A percentile compares a stretch with the other conserved stretches of the same genome.
Conservation (phyloP, 176 grass and related monocot species). For the Oryza meridionalis region DNA sequence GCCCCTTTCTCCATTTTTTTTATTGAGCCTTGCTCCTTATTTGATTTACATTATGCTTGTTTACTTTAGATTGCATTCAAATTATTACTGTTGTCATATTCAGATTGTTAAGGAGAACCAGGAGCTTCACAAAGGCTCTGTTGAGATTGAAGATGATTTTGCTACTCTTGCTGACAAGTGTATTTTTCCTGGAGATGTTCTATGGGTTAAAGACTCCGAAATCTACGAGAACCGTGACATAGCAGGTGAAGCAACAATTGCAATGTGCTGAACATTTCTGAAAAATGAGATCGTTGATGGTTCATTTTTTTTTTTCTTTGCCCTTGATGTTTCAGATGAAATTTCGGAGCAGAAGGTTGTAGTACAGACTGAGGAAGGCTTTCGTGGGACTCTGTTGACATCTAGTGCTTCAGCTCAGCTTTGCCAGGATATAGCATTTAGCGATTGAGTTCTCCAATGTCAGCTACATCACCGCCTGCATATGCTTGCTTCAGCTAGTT, state of each 20-base stretch:
- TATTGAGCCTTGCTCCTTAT: constrained; percentile 12
- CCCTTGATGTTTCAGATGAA: constrained; percentile 68
- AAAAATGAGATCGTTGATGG: constrained; percentile 19
- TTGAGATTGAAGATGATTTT: constrained; percentile 86
- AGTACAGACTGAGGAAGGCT: constrained; percentile 77
- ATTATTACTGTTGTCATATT: constrained; percentile 46
- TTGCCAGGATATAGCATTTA: constrained; percentile 54
- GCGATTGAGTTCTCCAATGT: constrained; percentile 43
- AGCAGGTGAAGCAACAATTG: constrained; percentile 65
- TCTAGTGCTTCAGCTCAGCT: constrained; percentile 60
- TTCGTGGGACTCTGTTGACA: constrained; percentile 91
- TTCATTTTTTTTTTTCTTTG: constrained; percentile 32
- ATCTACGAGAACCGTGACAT: constrained; percentile 95
- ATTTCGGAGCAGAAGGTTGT: constrained; percentile 64
- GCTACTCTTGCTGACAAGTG: constrained; percentile 87
- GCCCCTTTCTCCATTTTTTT: constrained; percentile 18
- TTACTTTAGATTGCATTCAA: neutral
- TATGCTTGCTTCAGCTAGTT: constrained; percentile 16
- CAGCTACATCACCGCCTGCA: constrained; percentile 1
- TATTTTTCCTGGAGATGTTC: constrained; percentile 94
- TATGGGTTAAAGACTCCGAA: constrained; percentile 91
- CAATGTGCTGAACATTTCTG: constrained; percentile 5
- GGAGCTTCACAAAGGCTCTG: constrained; percentile 88
- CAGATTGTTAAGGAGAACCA: constrained; percentile 99
- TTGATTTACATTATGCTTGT: constrained; percentile 5